Evolutionary conservation across 2,329 filamentous ascomycete genomes (phyloP), one percentile per base, ranked within the genome.

Genomic region (Fusarium chaquense): DNA sequence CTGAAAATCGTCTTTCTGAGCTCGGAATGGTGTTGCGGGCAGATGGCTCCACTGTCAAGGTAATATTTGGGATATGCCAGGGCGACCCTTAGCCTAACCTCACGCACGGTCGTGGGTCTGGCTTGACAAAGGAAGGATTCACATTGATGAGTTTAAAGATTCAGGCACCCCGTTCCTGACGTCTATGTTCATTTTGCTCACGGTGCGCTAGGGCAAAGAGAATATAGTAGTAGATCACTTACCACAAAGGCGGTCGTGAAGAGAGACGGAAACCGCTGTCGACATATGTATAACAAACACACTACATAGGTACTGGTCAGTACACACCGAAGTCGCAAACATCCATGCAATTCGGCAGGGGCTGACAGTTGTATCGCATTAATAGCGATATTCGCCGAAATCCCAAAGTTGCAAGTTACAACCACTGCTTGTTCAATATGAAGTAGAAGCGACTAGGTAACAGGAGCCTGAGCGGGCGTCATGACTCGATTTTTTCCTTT

Each of bases 21-120:
- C 66, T 70, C 64, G 67, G 72, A 62, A 63, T 67, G 70, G 66
- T 67, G 68, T 69, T 32, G 70, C 59, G 62, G 70, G 53, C 67
- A 75, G 56, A 71, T 72, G 68, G 56, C 57, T 67, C 71, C 71
- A 62, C 67, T 53, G 43, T 58, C 64, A 66, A 69, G 53, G 62
- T 50, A 64, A 69, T 65, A 58, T 70, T 70, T 65, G 36, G 62
- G 46, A 60, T 22, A 55, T 58, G 59, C 60, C 68, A 73, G 72
- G 73, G 51, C 58, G 43, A 55, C 65, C 64, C 62, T 65, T 67
- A 64, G 71, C 60, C 58, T 45, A 49, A 59, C 62, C 66, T 61
- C 62, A 68, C 55, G 71, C 67, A 71, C 60, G 71, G 52, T 36
- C 65, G 58, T 73, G 67, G 73, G 71, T 65, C 59, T 57, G 20